These are phyloP conservation scores for Stenogyne calaminthoides DNA, from an alignment of 305 asterid genomes.

Conservation along the genomic window DNA sequence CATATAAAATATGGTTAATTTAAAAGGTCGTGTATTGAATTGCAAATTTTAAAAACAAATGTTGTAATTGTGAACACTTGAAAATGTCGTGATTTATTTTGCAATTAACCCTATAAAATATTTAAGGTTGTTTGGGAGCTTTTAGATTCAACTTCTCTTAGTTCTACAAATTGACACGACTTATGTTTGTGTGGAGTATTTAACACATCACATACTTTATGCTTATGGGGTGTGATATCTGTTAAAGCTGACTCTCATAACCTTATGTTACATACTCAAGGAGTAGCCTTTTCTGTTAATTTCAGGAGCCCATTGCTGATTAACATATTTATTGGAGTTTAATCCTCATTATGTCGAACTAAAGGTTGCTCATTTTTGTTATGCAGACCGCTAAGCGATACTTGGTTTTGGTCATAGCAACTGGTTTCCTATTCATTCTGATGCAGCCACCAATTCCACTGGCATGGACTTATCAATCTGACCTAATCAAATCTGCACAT, in stretches of 20 bases:
- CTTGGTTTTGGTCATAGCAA: slow-evolving; percentile 82
- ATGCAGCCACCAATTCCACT: slow-evolving; percentile 96
- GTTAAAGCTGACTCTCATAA: slow-evolving; percentile 5
- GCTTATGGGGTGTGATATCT: slow-evolving; percentile 23
- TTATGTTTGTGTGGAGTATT: slow-evolving; percentile 7
- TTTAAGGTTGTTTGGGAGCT: neutral
- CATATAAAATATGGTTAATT: neutral
- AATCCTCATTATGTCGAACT: slow-evolving; percentile 17
- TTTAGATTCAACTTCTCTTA: slow-evolving; percentile 11
- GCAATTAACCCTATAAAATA: too few relatives aligned
- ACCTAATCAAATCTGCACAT: slow-evolving; percentile 75
- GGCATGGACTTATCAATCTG: slow-evolving; percentile 81
- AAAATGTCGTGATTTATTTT: too few relatives aligned
- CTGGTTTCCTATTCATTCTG: slow-evolving; percentile 75
- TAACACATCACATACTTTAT: slow-evolving; percentile 7
- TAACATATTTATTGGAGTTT: neutral
- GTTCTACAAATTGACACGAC: slow-evolving; percentile 22
- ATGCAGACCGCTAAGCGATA: slow-evolving; percentile 92
- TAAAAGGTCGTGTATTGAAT: too few relatives aligned
- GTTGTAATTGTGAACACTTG: too few relatives aligned
- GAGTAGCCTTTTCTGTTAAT: too few relatives aligned
- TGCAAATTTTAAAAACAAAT: too few relatives aligned
- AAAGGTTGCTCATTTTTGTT: slow-evolving; percentile 19
- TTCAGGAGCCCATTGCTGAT: slow-evolving; percentile 8
- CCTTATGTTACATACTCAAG: neutral